These are phyloP conservation scores for Trypanosoma theileri DNA, from an alignment of 208 protist genomes.

Conservation along the genomic window DNA sequence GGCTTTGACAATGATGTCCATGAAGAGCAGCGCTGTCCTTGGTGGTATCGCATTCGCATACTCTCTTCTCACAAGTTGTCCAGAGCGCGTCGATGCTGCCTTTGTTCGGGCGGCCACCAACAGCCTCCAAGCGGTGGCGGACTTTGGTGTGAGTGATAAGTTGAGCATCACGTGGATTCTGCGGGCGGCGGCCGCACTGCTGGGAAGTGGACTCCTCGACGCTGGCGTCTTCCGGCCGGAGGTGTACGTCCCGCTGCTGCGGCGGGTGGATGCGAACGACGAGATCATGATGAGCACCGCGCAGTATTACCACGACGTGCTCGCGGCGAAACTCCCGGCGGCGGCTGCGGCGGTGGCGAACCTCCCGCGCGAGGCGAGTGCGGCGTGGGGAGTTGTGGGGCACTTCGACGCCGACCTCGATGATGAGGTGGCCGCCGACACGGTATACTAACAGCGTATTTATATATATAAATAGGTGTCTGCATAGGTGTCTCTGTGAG, in stretches of 20 bases:
- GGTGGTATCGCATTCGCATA: conserved; percentile 79
- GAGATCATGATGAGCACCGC: conserved; percentile 81
- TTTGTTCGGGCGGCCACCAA: conserved; percentile 69
- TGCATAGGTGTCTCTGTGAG: too few species aligned
- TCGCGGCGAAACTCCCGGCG: conserved; percentile 50
- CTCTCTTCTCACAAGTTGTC: conserved; percentile 58
- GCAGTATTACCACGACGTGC: conserved; percentile 75
- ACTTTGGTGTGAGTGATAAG: conserved; percentile 64
- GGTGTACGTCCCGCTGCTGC: conserved; percentile 64
- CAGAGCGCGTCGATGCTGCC: conserved; percentile 53
- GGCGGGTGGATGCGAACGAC: conserved; percentile 60
- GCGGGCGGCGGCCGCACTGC: conserved; percentile 75
- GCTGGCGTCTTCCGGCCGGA: conserved; percentile 49
- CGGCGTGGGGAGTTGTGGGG: conserved; percentile 60
- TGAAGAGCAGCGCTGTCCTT: conserved; percentile 60
- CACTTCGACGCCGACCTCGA: conserved; percentile 89
- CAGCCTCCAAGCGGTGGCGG: conserved; percentile 51
- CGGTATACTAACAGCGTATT: conserved; percentile 41
- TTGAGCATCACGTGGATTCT: conserved; percentile 81
- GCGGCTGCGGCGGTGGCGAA: conserved; percentile 35
- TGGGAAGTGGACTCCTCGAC: conserved; percentile 49
- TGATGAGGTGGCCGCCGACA: conserved; percentile 81
- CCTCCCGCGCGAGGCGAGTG: conserved; percentile 53
- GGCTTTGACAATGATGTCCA: conserved; percentile 53
- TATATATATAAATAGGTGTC: not conserved